A percentile compares a stretch with the other conserved stretches of the same genome.
Conservation (phyloP, 768 basidiomycete species). For the Xanthoconium stramineum region DNA sequence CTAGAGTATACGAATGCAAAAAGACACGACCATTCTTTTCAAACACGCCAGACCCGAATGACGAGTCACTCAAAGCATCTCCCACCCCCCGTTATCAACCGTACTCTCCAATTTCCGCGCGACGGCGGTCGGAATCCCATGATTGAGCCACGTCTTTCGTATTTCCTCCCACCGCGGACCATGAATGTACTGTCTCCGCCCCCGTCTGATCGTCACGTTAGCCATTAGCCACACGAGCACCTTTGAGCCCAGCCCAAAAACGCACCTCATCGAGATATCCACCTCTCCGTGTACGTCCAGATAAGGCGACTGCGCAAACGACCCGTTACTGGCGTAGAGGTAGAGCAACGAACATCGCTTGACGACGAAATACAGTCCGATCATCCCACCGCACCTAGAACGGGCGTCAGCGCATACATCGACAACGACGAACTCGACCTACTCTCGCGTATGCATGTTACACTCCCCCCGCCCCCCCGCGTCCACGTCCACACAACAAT, state of each 20-base stretch:
- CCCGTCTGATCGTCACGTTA: conserved; percentile 51
- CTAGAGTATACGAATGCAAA: background rate
- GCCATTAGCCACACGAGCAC: too few relatives aligned
- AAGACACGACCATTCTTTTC: background rate
- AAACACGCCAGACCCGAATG: background rate
- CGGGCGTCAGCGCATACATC: too few relatives aligned
- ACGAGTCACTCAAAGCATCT: conserved; percentile 53
- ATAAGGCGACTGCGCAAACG: conserved; percentile 86
- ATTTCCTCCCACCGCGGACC: conserved; percentile 86
- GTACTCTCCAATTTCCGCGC: conserved; percentile 86
- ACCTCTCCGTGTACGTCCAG: conserved; percentile 93
- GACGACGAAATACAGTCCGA: conserved; percentile 88
- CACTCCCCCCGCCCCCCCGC: conserved; percentile 76
- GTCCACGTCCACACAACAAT: conserved; percentile 77
- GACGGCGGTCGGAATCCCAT: conserved; percentile 85
- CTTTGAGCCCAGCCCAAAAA: background rate
- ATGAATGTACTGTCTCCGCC: conserved; percentile 86
- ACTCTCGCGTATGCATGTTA: conserved; percentile 95
- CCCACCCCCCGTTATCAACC: conserved; percentile 93
- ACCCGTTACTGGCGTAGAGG: conserved; percentile 85
- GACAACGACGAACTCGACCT: conserved; percentile 2
- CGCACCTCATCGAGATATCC: conserved; percentile 86
- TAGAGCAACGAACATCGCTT: conserved; percentile 90
- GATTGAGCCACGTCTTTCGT: conserved; percentile 85
- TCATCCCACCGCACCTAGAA: conserved; percentile 80